Base-by-base conservation (phyloP, 768 basidiomycete genomes). In the Tricholoma terreum region DNA sequence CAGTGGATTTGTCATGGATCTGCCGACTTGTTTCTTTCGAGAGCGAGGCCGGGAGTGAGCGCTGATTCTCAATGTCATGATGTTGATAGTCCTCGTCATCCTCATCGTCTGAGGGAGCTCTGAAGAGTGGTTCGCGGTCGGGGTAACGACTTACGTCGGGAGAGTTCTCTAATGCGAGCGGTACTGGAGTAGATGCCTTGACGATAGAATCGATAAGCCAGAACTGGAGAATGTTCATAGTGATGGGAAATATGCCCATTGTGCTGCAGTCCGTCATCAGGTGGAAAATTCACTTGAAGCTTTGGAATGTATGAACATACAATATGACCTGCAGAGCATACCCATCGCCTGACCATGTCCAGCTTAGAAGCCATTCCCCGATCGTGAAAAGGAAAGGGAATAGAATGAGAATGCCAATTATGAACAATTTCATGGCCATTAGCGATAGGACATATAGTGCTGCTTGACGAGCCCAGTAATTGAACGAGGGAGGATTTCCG, bases 181-280 rank as follows among this genome's bases (percentile, higher is more conserved):
- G 61, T 27, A 66, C 62, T 34, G 70, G 66, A 15, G 71, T 68
- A 8, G 84, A 84, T 1, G 86, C 87, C 73, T 94, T 94, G 67
- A 94, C 90, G 52, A 94, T 94, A 0, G 90, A 89, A 73, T 97
- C 93, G 57, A 97, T 94, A 51, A 97, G 76, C 86, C 94, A 94
- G 80, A 98, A 98, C 69, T 98, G 96, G 10, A 92, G 63, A 35
- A 93, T 74, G 70, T 94, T 94, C 90, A 92, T 92, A 42, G 86
- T 74, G 62, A 90, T 89, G 0, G 94, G 94, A 74, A 95, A 94
- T 52, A 96, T 71, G 52, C 92, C 92, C 92, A 98, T 94, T 21
- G 87, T 88, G 63, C 90, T 92, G 61, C 53, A 34, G 86, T 86
- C 62, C 88, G 90, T 58, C 43, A 22, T 35, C 34, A 6, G 27